Evolutionary conservation across 2,329 filamentous ascomycete species (phyloP).

Genomic region (Phialocephala sp.): DNA sequence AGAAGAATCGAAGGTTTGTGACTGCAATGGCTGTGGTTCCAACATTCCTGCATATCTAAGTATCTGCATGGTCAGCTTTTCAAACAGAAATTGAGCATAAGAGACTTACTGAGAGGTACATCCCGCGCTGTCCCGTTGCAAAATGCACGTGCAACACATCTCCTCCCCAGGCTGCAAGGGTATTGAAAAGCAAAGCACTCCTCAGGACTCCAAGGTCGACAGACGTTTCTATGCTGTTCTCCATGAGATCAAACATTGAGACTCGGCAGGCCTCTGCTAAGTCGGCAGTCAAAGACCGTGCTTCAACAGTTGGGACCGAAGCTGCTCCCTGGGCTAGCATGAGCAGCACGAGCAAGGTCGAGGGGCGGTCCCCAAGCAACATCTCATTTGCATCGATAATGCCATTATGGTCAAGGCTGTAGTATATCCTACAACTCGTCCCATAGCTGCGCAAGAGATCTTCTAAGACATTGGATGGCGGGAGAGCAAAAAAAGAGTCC

Average conservation of each 20-base stretch:
- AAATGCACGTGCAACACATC: constrained; percentile 73
- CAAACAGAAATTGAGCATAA: neutral
- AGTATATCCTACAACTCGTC: neutral
- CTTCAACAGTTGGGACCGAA: constrained; percentile 66
- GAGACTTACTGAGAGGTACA: neutral
- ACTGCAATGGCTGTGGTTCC: neutral
- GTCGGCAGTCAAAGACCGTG: constrained; percentile 67
- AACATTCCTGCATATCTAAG: neutral
- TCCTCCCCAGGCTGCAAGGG: constrained; percentile 73
- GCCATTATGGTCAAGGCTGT: neutral
- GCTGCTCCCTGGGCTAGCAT: constrained; percentile 76
- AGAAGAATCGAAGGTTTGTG: neutral
- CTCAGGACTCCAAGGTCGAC: constrained; percentile 68
- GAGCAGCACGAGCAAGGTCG: constrained; percentile 68
- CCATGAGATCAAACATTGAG: constrained; percentile 72
- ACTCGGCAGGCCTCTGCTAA: constrained; percentile 74
- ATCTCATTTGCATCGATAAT: neutral
- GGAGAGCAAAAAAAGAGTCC: constrained; percentile 62
- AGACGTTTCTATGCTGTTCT: constrained; percentile 72
- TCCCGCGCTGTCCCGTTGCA: neutral
- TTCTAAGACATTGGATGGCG: constrained; percentile 68
- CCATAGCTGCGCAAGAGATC: constrained; percentile 53
- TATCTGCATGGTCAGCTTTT: neutral
- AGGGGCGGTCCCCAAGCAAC: constrained; percentile 63
- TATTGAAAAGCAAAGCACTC: constrained; percentile 69